Evolutionary conservation across 2,329 filamentous ascomycete genomes (phyloP), one percentile per base, ranked within the genome.

Genomic region (Neobulgaria alba): DNA sequence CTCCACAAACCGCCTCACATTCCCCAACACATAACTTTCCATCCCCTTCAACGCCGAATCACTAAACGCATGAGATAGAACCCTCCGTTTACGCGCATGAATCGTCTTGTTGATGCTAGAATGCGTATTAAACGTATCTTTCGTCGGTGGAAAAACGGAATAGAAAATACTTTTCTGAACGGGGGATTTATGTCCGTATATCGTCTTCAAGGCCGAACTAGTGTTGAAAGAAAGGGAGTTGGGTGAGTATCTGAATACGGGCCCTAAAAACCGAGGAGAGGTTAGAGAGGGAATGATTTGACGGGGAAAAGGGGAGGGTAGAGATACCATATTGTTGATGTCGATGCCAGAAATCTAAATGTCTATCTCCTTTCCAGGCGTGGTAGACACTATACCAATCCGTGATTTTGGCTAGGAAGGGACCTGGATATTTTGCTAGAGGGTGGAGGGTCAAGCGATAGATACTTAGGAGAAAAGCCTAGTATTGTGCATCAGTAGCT

Each of bases 171-270:
- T 72, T 63, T 86, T 85, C 61, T 71, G 66, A 20, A 81, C 75
- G 45, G 79, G 79, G 57, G 73, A 61, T 36, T 68, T 67, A 65
- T 78, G 76, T 49, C 77, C 75, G 61, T 82, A 79, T 46, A 83
- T 80, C 14, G 77, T 72, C 58, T 77, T 76, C 43, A 85, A 66
- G 1, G 82, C 81, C 5, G 72, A 71, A 46, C 73, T 73, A 40
- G 77, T 80, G 68, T 92, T 90, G 65, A 93, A 76, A 1, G 80
- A 85, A 31, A 94, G 65, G 45, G 75, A 77, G 61, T 87, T 86
- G 33, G 86, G 86, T 0, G 82, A 83, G 50, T 82, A 85, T 19
- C 86, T 82, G n/a, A 90, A 82, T 37, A 78, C 61, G n/a, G 68
- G 65, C 52, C 41, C 41, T 43, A 29, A 1, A 3, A n/a, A n/a